Conservation (phyloP, 495 filamentous ascomycete species). For the Hypoxylon perforatum region DNA sequence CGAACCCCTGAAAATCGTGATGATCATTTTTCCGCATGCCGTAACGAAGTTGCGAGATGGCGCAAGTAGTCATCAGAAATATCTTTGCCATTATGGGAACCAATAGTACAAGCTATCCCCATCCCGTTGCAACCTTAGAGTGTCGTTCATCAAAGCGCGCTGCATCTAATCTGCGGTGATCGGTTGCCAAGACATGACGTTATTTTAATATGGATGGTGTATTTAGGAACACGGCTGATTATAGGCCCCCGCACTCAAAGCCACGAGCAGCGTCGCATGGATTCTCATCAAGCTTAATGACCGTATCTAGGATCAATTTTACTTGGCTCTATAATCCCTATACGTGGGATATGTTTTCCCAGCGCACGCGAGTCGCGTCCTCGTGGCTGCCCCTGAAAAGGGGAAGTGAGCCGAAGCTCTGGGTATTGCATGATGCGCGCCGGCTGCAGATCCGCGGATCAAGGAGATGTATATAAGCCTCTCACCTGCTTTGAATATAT, state of each 20-base stretch:
- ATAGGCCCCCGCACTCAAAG: conserved; percentile 42
- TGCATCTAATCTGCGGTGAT: conserved; percentile 18
- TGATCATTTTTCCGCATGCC: conserved; percentile 8
- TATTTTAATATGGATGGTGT: conserved; percentile 47
- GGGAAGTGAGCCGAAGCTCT: conserved; percentile 4
- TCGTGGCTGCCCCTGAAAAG: conserved; percentile 6
- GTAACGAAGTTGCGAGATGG: conserved; percentile 21
- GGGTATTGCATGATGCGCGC: conserved; percentile 7
- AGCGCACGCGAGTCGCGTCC: conserved; percentile 1
- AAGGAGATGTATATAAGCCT: conserved; percentile 17
- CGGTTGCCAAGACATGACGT: conserved; percentile 45
- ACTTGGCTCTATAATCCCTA: conserved; percentile 10
- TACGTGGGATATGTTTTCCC: conserved; percentile 1
- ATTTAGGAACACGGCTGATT: conserved; percentile 31
- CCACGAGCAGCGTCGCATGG: conserved; percentile 29
- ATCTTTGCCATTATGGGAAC: conserved; percentile 2
- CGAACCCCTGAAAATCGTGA: neutral
- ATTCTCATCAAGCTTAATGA: conserved; percentile 30
- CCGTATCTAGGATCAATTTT: conserved; percentile 15
- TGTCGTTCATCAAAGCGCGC: conserved; percentile 25
- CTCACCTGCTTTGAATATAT: neutral
- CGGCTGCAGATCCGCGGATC: conserved; percentile 13
- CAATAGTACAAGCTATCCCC: conserved; percentile 15
- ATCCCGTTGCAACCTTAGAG: conserved; percentile 10
- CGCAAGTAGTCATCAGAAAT: conserved; percentile 24